Base-by-base conservation (phyloP, 345 rosid species). In the Citrus unshiu region DNA sequence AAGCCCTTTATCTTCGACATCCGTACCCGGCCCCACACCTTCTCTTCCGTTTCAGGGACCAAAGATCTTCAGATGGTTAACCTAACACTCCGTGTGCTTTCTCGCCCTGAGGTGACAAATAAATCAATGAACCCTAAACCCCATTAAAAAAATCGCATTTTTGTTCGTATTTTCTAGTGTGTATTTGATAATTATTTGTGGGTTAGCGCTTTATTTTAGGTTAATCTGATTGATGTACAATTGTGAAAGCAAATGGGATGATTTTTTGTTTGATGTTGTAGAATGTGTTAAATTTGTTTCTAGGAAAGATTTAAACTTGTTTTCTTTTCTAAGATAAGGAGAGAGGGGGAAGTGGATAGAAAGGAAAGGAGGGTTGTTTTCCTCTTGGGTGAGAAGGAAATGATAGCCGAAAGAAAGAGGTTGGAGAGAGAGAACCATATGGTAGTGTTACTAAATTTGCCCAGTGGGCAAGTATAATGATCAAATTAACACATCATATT, bases 61-160 rank as follows among this genome's bases (percentile, higher is more conserved):
- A 97, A 97, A 83, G 99, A 97, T 90, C 96, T 95, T 14, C 99
- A 95, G 91, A 95, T 93, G 99, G 99, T 93, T 49, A 93, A 93
- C 77, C 98, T 97, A 77, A 94, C 98, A 29, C 99, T 97, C 71
- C 98, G 98, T 75, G 93, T 97, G 35, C 98, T 97, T 81, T 92
- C 99, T 40, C 97, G 92, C 19, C 99, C 97, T 1, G 90, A 95
- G 95, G 97, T 91, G 79, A 70, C 35, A 14, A 16, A 46, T 70
- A 7, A 25, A 49, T 46, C 73, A 2, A 12, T 27, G 27, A 68
- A 46, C 37, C 37, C 59, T 46, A n/a, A 46, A 24, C 59, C 18
- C 25, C 24, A 18, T 74, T 39, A 1, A 4, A 19, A 59, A 19
- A 60, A 21, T 71, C 46, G 12, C 10, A 1, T 9, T 32, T 37